These are phyloP conservation scores for Periglandula ipomoeae DNA, from an alignment of 2,329 filamentous ascomycete species.

Conservation along the genomic window DNA sequence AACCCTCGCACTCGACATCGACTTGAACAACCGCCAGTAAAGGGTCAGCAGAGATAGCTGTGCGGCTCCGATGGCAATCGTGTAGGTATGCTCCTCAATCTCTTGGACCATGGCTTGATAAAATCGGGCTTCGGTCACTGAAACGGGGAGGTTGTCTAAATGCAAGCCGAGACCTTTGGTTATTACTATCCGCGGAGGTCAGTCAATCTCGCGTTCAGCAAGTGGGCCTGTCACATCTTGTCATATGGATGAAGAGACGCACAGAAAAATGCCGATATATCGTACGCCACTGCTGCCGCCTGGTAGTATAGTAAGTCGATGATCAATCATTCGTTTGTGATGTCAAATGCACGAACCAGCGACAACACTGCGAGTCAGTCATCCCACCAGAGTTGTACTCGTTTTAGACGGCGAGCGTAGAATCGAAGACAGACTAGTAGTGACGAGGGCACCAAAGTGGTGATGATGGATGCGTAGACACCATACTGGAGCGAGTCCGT, in stretches of 20 bases:
- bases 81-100: conserved; percentile 11
- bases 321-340: background rate
- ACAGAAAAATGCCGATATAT: conserved; percentile 2
- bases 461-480: conserved; percentile 7
- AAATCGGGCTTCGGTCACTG: conserved; percentile 6
- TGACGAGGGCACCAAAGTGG: background rate
- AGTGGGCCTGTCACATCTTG: no score
- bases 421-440: conserved; percentile 7
- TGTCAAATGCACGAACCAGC: conserved; percentile 2
- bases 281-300: background rate
- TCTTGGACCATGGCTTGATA: conserved; percentile 10
- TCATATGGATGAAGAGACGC: background rate
- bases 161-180: conserved; percentile 8
- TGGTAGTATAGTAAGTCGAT: background rate
- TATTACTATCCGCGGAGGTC: background rate
- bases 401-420: conserved; percentile 8
- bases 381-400: conserved; percentile 8
- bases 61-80: conserved; percentile 8
- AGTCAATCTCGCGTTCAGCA: background rate
- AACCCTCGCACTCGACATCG: conserved; percentile 1
- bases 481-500: background rate
- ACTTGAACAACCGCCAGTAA: conserved; percentile 9
- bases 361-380: conserved; percentile 9
- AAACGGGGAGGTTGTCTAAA: conserved; percentile 7
- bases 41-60: conserved; percentile 8